Base-by-base conservation (phyloP, 108 stramenopile genomes). In the Conticribra weissflogii region DNA sequence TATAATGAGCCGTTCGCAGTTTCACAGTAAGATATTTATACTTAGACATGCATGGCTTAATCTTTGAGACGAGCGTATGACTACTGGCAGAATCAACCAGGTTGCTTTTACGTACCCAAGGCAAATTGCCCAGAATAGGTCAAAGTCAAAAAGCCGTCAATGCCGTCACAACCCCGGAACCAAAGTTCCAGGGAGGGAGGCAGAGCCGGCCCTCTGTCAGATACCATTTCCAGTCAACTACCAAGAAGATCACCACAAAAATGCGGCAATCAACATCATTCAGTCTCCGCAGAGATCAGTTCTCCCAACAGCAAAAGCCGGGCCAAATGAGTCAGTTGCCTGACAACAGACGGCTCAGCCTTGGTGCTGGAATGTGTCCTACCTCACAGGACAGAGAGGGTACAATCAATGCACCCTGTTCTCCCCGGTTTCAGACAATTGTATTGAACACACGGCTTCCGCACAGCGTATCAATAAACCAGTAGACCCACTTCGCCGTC, bases 81-180 rank as follows among this genome's bases (percentile, higher is more conserved):
- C 96, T 97, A 98, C 96, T 98, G 98, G 96, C 98, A 98, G 98
- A 96, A 98, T 98, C 98, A 98, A 98, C 96, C 98, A 98, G 96
- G 88, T 97, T 96, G 85, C 94, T 87, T 84, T 71, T 68, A 55
- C 53, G 23, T 68, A 28, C 68, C 68, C 68, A 44, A 55, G 68
- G 68, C 55, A 47, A 63, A 25, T 47, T 28, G n/a, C 24, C 61
- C 41, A 63, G 24, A 2, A 46, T 44, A 55, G n/a, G 45, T 31
- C 53, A 30, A 55, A 68, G 41, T 17, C 44, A 41, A 54, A 25
- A 25, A 36, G 31, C 32, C 33, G 52, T 24, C 12, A 32, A 15
- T 23, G 30, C 53, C 65, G 21, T 9, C 19, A 3, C 52, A 22
- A 51, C 0, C 33, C 22, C 65, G 5, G 30, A 29, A 48, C 63